Evolutionary conservation across 352 stramenopile species (phyloP), one percentile per base, ranked within the genome.

Genomic region (Globisporangium uncinulatum): DNA sequence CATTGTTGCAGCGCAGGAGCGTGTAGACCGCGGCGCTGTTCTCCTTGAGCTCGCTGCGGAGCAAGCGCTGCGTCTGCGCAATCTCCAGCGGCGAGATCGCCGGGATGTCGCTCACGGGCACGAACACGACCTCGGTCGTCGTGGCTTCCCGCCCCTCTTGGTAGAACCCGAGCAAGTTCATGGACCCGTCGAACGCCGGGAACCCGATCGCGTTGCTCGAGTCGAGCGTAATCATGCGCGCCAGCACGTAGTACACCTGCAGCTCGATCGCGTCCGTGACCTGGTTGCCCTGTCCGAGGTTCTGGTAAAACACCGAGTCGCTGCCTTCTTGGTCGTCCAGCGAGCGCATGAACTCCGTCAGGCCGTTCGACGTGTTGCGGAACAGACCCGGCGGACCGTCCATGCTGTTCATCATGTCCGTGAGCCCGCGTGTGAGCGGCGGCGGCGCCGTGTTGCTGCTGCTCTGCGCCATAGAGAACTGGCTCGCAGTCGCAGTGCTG

Each of bases 121-220:
- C 78, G 66, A 93, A 93, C 31, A 88, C 76, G 6, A 93, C 82
- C 59, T 93, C 80, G 14, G 80, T 93, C 21, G 80, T 89, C 37
- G 80, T 71, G n/a, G 71, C 83, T 42, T 91, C 79, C 0, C 78
- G 73, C 0, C 66, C 76, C 57, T 93, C 83, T 59, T 91, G 79
- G 62, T 93, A 93, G 51, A 93, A 93, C 2, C 83, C 83, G 13
- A 93, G 73, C 52, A 93, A 49, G 47, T 88, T 87, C 70, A 81
- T 81, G 31, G 51, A 60, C 6, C 67, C 61, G 37, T 93, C 83
- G 59, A 91, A 93, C 10, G 83, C 83, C 15, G 83, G 80, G 56
- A 93, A 91, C 13, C 83, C 83, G 49, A 89, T 89, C 15, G 78
- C 69, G 50, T 83, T 87, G 53, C 70, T 89, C 20, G 74, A 61